phyloP scores from a whole-genome alignment of 257 asterid genomes.

The Coffea eugenioides region DNA sequence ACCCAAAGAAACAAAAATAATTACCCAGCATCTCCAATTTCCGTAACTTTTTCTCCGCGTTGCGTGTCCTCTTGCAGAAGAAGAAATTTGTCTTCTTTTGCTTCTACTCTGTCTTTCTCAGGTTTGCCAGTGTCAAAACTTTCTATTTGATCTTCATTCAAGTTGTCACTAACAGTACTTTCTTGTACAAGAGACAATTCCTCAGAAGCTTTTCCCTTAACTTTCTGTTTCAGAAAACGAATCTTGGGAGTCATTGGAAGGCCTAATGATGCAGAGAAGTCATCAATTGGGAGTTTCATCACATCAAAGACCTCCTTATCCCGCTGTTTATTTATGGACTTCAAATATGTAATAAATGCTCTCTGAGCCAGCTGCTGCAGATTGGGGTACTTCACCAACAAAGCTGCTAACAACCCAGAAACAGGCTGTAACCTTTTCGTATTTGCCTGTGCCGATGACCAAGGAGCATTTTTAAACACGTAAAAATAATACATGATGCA shows the following conservation, averaged over 20 bases:
- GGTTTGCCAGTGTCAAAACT: constrained; percentile 25
- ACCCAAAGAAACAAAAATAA: constrained; percentile 20
- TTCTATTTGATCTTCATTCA: constrained; percentile 30
- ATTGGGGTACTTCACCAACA: constrained; percentile 78
- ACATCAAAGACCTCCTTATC: constrained; percentile 90
- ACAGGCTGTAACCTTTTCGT: constrained; percentile 70
- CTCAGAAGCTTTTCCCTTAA: constrained; percentile 57
- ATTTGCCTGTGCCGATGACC: constrained; percentile 56
- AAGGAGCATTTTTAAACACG: constrained; percentile 1
- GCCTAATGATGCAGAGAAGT: constrained; percentile 82
- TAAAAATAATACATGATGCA: background rate
- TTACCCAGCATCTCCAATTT: constrained; percentile 43
- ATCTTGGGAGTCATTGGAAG: constrained; percentile 95
- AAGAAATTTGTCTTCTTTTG: constrained; percentile 29
- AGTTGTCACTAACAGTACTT: constrained; percentile 32
- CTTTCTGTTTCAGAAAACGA: constrained; percentile 67
- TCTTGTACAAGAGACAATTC: constrained; percentile 49
- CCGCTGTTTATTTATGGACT: constrained; percentile 67
- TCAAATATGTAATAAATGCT: constrained; percentile 83
- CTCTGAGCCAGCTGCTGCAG: constrained; percentile 77
- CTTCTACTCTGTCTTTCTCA: constrained; percentile 35
- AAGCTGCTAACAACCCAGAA: constrained; percentile 71
- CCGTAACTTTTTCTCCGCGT: constrained; percentile 33
- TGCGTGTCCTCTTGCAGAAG: constrained; percentile 46
- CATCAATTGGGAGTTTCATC: constrained; percentile 70